These are phyloP conservation scores for Mycena latifolia DNA, from an alignment of 768 basidiomycete species.

Conservation along the genomic window DNA sequence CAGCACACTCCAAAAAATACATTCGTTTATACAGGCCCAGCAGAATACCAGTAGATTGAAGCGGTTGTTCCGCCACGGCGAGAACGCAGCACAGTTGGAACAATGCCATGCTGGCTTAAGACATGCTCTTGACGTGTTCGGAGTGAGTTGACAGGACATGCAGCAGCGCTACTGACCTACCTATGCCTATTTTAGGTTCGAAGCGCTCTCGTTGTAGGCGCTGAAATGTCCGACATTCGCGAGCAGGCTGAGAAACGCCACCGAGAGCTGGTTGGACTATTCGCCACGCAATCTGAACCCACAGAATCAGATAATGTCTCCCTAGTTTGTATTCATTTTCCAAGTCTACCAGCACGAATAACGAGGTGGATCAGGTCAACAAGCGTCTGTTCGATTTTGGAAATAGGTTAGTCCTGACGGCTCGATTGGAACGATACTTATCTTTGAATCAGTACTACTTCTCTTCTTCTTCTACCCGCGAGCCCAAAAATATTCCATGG, in stretches of 20 bases:
- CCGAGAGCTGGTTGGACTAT: constrained; percentile 8
- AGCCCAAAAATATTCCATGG: constrained; percentile 28
- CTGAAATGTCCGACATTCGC: constrained; percentile 10
- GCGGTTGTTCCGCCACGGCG: constrained; percentile 18
- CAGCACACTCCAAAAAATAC: constrained; percentile 33
- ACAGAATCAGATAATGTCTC: constrained; percentile 3
- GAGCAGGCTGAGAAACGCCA: constrained; percentile 17
- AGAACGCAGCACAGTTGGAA: constrained; percentile 20
- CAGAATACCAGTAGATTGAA: constrained; percentile 17
- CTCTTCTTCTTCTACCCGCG: constrained; percentile 17
- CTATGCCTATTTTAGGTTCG: not conserved
- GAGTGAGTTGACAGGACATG: constrained; percentile 11
- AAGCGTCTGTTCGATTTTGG: constrained; percentile 9
- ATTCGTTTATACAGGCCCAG: constrained; percentile 14
- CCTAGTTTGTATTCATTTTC: constrained; percentile 9
- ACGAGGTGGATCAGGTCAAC: constrained; percentile 1
- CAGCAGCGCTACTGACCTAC: no score
- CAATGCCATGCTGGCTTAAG: constrained; percentile 19
- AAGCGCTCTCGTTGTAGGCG: constrained; percentile 3
- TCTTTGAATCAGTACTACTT: constrained; percentile 5
- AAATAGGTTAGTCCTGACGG: constrained; percentile 7
- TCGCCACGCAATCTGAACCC: not conserved
- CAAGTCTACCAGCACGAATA: not conserved
- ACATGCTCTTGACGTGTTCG: constrained; percentile 19
- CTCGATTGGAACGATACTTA: not conserved